A percentile compares a stretch with the other conserved stretches of the same genome.
phyloP scores from a whole-genome alignment of 2,329 filamentous ascomycete species.

The Beauveria australis region DNA sequence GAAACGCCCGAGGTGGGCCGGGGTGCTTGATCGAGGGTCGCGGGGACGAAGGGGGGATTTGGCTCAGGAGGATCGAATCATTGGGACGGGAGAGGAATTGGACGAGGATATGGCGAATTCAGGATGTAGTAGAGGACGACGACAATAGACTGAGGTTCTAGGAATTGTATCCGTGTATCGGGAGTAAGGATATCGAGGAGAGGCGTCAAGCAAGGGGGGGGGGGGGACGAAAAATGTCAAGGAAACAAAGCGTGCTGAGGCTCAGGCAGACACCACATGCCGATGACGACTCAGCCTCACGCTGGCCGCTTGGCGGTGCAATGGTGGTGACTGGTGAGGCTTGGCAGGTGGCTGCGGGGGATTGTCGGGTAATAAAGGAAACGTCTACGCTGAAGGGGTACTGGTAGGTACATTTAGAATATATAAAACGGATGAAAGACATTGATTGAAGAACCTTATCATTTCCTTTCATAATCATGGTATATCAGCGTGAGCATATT shows the following conservation, averaged over 20 bases:
- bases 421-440: too few species aligned
- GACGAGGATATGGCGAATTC: not conserved
- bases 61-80: not conserved
- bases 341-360: slow-evolving; percentile 9
- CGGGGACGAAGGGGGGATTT: not conserved
- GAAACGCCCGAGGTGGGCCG: slow-evolving; percentile 1
- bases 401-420: not conserved
- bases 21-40: slow-evolving; percentile 1
- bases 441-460: too few species aligned
- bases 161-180: not conserved
- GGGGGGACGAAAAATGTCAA: not conserved
- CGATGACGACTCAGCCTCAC: slow-evolving; percentile 10
- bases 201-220: not conserved
- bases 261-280: not conserved
- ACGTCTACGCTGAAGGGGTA: not conserved
- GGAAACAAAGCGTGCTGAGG: not conserved
- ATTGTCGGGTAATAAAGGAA: slow-evolving; percentile 7
- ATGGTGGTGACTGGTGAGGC: not conserved
- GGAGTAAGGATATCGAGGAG: not conserved
- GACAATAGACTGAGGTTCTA: not conserved
- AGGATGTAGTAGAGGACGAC: not conserved
- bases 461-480: not conserved
- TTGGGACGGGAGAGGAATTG: not conserved
- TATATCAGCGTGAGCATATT: not conserved
- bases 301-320: not conserved